Evolutionary conservation across 1,284 basidiomycete genomes (phyloP).

Genomic region (Inonotus obliquus): DNA sequence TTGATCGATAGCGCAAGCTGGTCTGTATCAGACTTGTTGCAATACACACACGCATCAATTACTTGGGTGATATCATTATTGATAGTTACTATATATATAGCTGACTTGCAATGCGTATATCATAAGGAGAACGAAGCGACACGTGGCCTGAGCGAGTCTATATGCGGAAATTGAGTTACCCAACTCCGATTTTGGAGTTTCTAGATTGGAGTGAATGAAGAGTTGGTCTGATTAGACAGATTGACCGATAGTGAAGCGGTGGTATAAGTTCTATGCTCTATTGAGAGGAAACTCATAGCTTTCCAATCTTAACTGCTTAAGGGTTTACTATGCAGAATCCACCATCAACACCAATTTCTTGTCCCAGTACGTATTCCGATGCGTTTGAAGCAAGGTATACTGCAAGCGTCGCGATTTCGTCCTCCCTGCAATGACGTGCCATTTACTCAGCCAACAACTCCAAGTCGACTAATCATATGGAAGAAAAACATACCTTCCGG

Average conservation of each 20-base stretch:
- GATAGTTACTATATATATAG: too few species aligned
- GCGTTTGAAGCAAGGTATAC: conserved; percentile 28
- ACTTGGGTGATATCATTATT: too few species aligned
- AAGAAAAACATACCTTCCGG: conserved; percentile 22
- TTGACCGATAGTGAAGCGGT: too few species aligned
- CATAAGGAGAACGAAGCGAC: too few species aligned
- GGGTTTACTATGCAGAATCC: conserved; percentile 28
- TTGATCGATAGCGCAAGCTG: background rate
- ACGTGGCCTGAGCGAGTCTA: too few species aligned
- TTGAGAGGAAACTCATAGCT: too few species aligned
- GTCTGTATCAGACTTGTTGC: background rate
- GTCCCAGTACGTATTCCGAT: conserved; percentile 29
- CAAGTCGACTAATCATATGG: background rate
- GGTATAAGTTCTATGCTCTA: too few species aligned
- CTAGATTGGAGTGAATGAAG: too few species aligned
- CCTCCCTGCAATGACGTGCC: conserved; percentile 20
- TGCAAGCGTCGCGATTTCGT: conserved; percentile 28
- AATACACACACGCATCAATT: conserved; percentile 1
- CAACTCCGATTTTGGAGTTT: too few species aligned
- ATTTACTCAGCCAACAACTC: background rate
- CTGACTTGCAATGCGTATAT: too few species aligned
- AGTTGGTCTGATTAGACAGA: too few species aligned
- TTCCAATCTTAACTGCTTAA: conserved; percentile 12
- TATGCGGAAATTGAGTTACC: too few species aligned
- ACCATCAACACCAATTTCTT: conserved; percentile 28